Evolutionary conservation across 495 filamentous ascomycete species (phyloP), one percentile per base, ranked within the genome.

Genomic region (Trichoderma orchidacearum): DNA sequence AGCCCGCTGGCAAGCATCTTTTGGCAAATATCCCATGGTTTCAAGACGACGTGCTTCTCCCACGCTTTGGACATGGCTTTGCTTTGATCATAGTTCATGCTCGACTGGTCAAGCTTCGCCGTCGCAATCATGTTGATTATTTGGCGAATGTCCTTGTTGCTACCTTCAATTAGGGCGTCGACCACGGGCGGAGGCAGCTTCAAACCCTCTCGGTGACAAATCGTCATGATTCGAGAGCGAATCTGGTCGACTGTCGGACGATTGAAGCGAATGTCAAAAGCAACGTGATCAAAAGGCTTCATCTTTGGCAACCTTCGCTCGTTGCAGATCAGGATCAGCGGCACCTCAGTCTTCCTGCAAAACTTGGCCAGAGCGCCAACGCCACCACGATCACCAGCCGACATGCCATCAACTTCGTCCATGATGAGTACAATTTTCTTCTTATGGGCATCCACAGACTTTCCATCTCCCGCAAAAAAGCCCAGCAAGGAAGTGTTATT

Each of bases 371-470:
- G 76, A 30, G 94, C 92, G 21, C 91, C 93, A 36, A 99, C 94
- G 65, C 93, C 93, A 60, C 93, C 93, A 41, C 93, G 83, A 67
- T 99, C 93, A 62, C 93, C 93, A 38, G 90, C 90, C 50, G 91
- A 96, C 93, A 99, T 99, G 31, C 93, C 93, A 64, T 99, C 93
- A 5, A 99, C 93, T 69, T 99, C 93, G 62, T 99, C 93, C 94
- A 99, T 96, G 72, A 99, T 86, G 12, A 99, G 74, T 8, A 96
- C 88, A 27, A 96, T 80, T 58, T 95, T 95, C 72, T 91, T 92
- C 70, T 91, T 97, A 21, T 75, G 76, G 29, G 72, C 72, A 54
- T 96, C 84, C 4, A 95, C 83, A 57, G 86, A 80, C 71, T 90
- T 85, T 35, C 85, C 86, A 45, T 87, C 83, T 15, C 81, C 85